Conservation (phyloP, 441 rosid species). For the Erodium trifolium region DNA sequence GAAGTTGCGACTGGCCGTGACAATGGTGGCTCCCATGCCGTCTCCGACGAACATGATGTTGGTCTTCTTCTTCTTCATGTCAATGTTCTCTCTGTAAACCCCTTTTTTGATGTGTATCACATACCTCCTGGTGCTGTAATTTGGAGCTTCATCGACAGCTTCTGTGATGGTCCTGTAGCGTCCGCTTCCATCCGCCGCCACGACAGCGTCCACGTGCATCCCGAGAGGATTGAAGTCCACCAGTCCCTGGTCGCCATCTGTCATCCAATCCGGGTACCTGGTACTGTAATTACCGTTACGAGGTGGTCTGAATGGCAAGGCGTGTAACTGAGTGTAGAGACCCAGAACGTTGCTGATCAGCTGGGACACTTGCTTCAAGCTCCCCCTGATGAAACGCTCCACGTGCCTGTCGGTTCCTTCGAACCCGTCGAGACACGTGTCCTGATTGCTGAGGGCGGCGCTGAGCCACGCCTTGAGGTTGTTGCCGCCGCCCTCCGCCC, state of each 20-base stretch:
- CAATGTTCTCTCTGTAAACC: slow-evolving; percentile 38
- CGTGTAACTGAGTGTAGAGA: slow-evolving; percentile 53
- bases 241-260: slow-evolving; percentile 47
- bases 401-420: slow-evolving; percentile 27
- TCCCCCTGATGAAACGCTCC: slow-evolving; percentile 25
- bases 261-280: slow-evolving; percentile 42
- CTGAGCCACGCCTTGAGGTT: slow-evolving; percentile 40
- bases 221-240: slow-evolving; percentile 25
- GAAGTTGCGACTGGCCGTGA: slow-evolving; percentile 32
- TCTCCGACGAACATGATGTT: slow-evolving; percentile 45
- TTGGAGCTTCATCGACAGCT: slow-evolving; percentile 51
- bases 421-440: slow-evolving; percentile 63
- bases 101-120: slow-evolving; percentile 44
- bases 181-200: slow-evolving; percentile 49
- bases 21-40: slow-evolving; percentile 40
- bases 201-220: slow-evolving; percentile 29
- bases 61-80: slow-evolving; percentile 32
- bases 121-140: slow-evolving; percentile 39
- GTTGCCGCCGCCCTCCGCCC: slow-evolving; percentile 24
- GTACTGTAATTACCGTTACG: slow-evolving; percentile 23
- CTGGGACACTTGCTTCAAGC: slow-evolving; percentile 34
- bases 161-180: slow-evolving; percentile 38
- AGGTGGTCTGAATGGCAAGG: slow-evolving; percentile 39
- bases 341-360: slow-evolving; percentile 49
- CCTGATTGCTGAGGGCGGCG: slow-evolving; percentile 52